Evolutionary conservation across 2,329 filamentous ascomycete species (phyloP).

Genomic region (Apiospora pterosperma): DNA sequence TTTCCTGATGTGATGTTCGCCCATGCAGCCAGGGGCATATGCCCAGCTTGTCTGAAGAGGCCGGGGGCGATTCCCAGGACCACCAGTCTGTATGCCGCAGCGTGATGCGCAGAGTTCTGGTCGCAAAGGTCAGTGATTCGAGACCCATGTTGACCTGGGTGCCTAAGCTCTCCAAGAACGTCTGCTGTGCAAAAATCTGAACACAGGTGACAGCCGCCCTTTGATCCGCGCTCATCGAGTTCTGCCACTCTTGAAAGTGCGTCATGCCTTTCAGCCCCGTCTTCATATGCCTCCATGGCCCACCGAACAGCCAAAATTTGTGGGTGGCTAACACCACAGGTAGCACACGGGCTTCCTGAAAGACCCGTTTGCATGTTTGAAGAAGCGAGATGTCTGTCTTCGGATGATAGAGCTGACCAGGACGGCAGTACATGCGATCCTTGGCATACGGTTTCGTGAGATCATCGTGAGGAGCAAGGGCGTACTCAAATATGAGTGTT

Average conservation of each 20-base stretch:
- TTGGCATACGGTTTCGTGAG: conserved; percentile 1
- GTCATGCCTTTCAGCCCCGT: not conserved
- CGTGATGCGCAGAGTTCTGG: conserved; percentile 5
- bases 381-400: conserved; percentile 6
- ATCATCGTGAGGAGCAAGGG: conserved; percentile 5
- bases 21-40: conserved; percentile 9
- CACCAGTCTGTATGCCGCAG: conserved; percentile 8
- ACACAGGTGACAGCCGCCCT: not conserved
- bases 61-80: conserved; percentile 8
- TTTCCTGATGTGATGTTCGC: conserved; percentile 5
- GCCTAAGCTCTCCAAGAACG: conserved; percentile 4
- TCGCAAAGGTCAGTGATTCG: not conserved
- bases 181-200: conserved; percentile 10
- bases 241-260: not conserved
- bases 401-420: conserved; percentile 3
- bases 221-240: conserved; percentile 5
- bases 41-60: conserved; percentile 6
- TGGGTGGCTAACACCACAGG: conserved; percentile 7
- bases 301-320: conserved; percentile 8
- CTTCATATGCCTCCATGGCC: conserved; percentile 7
- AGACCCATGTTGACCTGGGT: not conserved
- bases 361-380: conserved; percentile 9
- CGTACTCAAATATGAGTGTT: conserved; percentile 7
- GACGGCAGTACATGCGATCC: conserved; percentile 6
- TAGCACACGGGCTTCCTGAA: conserved; percentile 5